phyloP scores from a whole-genome alignment of 2,329 filamentous ascomycete species.

The Rachicladosporium sp. region DNA sequence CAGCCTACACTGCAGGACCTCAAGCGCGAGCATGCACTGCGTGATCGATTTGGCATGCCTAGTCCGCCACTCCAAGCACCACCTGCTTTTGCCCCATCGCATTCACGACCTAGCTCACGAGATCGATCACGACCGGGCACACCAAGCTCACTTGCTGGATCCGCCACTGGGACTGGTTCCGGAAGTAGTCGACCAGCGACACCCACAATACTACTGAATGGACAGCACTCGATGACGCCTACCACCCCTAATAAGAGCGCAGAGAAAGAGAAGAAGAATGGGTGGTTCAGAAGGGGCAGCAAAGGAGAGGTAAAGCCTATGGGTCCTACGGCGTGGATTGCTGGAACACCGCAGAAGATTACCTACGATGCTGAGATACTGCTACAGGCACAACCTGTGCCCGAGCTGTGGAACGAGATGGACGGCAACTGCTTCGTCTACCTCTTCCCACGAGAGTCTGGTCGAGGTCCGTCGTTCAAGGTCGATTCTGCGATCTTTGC shows the following conservation, averaged over 20 bases:
- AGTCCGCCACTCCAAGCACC: conserved; percentile 7
- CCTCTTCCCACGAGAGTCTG: conserved; percentile 45
- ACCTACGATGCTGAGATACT: conserved; percentile 43
- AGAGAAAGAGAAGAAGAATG: conserved; percentile 20
- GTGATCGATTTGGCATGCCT: conserved; percentile 9
- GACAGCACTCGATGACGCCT: conserved; percentile 7
- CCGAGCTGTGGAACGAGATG: conserved; percentile 48
- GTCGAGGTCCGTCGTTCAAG: conserved; percentile 47
- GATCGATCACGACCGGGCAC: conserved; percentile 13
- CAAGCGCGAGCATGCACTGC: conserved; percentile 8
- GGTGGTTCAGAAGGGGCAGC: conserved; percentile 21
- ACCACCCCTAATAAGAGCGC: conserved; percentile 7
- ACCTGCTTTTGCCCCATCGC: conserved; percentile 6
- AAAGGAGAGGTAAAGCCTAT: conserved; percentile 22
- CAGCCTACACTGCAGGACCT: conserved; percentile 14
- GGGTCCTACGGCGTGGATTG: conserved; percentile 43
- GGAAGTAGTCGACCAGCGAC: conserved; percentile 13
- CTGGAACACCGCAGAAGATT: conserved; percentile 44
- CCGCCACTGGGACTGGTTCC: conserved; percentile 2
- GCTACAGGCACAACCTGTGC: conserved; percentile 39
- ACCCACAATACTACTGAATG: conserved; percentile 12
- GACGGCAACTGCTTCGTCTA: conserved; percentile 52
- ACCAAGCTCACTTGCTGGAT: conserved; percentile 5
- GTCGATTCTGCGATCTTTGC: conserved; percentile 47
- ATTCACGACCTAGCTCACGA: conserved; percentile 10